Conservation (phyloP, 75 land plant species). For the Selaginella tamariscina region DNA sequence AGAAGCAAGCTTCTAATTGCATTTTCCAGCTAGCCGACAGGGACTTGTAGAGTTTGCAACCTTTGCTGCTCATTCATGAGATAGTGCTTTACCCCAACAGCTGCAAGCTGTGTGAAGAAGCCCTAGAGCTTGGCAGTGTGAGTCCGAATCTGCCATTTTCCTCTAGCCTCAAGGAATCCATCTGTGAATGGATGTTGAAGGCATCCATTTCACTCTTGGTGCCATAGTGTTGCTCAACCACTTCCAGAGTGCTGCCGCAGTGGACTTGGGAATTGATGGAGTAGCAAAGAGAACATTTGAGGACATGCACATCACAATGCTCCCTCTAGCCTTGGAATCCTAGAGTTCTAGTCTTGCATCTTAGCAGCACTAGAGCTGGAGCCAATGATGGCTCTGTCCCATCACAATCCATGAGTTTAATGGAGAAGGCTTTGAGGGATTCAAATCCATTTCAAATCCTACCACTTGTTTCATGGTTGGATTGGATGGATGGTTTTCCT, state of each 20-base stretch:
- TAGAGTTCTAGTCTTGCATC: neutral
- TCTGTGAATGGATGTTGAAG: neutral
- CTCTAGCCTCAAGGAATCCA: neutral
- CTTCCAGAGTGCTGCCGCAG: neutral
- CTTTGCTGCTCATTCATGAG: neutral
- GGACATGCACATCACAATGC: neutral
- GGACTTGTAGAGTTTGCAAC: neutral
- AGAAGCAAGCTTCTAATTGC: neutral
- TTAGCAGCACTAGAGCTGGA: too few relatives aligned
- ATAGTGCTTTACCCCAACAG: neutral
- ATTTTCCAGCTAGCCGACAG: neutral
- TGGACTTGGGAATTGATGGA: constrained; percentile 1
- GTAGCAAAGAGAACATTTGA: neutral
- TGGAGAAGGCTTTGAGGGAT: too few relatives aligned
- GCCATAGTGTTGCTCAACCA: constrained; percentile 3
- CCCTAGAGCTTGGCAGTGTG: neutral
- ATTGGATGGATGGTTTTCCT: too few relatives aligned
- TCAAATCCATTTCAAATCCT: too few relatives aligned
- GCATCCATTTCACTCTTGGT: neutral
- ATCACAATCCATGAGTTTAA: too few relatives aligned
- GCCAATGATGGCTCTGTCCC: too few relatives aligned
- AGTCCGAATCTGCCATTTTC: neutral
- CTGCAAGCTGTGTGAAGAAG: neutral
- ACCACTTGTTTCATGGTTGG: too few relatives aligned
- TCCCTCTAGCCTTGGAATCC: neutral